phyloP scores from a whole-genome alignment of 495 filamentous ascomycete species.

The Tuber aestivum region DNA sequence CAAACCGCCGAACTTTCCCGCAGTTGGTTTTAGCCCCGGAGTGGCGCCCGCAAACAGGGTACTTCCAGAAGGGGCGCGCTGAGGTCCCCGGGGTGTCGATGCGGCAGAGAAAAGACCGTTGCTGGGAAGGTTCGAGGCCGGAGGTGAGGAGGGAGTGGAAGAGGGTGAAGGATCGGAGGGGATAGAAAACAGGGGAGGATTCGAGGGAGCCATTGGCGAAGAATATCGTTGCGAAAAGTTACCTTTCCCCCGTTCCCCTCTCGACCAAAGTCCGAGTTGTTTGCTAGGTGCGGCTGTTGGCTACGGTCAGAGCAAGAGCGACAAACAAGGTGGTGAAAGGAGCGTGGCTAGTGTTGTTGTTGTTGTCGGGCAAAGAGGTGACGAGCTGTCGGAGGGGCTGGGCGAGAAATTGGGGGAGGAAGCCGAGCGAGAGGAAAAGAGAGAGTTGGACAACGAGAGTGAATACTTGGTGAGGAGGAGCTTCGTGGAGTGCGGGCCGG shows the following conservation, averaged over 20 bases:
- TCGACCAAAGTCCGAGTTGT: neutral
- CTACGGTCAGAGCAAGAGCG: neutral
- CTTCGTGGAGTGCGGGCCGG: neutral
- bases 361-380: neutral
- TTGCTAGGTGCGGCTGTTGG: neutral
- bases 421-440: neutral
- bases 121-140: conserved; percentile 26
- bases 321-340: neutral
- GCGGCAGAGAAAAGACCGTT: conserved; percentile 38
- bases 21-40: conserved; percentile 18
- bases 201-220: conserved; percentile 19
- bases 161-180: conserved; percentile 11
- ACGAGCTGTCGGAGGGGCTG: neutral
- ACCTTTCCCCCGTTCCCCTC: neutral
- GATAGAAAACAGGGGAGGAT: conserved; percentile 27
- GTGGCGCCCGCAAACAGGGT: conserved; percentile 39
- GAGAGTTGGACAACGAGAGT: neutral
- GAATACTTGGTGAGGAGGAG: neutral
- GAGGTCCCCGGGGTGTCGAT: conserved; percentile 23
- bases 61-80: conserved; percentile 21
- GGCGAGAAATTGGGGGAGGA: neutral
- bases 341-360: neutral
- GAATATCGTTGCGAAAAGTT: neutral
- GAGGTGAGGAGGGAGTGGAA: conserved; percentile 19
- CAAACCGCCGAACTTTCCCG: conserved; percentile 3